Percentiles rank a stretch among this genome's conserved stretches.
Evolutionary conservation across 169 alveolate genomes (phyloP).

Genomic region (Plasmodium inui): DNA sequence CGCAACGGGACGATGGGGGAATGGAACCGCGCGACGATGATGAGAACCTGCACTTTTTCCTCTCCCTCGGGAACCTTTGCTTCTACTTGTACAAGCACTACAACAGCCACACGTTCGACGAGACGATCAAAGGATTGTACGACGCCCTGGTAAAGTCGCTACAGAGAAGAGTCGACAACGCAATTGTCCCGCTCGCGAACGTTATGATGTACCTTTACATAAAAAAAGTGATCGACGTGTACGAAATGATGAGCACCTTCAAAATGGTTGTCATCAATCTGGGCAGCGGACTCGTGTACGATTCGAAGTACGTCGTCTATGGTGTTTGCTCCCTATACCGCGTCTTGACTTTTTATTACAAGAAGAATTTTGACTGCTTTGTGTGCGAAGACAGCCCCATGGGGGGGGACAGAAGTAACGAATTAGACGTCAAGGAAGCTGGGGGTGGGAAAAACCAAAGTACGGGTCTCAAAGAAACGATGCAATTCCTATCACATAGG

Average conservation of each 20-base stretch:
- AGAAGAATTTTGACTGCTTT: conserved; percentile 27
- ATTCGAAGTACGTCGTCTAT: conserved; percentile 63
- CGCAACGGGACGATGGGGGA: not conserved
- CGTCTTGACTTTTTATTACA: conserved; percentile 44
- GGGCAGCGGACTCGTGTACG: not conserved
- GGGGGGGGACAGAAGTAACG: not conserved
- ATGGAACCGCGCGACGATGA: not conserved
- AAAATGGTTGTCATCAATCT: conserved; percentile 12
- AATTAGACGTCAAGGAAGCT: not conserved
- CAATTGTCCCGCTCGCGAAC: conserved; percentile 17
- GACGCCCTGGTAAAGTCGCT: not conserved
- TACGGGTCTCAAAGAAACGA: not conserved
- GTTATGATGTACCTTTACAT: conserved; percentile 69
- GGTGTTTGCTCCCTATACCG: conserved; percentile 44
- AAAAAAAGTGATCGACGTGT: conserved; percentile 30
- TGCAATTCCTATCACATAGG: not conserved
- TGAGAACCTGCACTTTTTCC: conserved; percentile 48
- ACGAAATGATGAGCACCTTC: conserved; percentile 16
- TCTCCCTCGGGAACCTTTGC: conserved; percentile 45
- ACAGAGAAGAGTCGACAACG: conserved; percentile 6
- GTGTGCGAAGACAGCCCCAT: conserved; percentile 11
- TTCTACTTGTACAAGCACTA: conserved; percentile 70
- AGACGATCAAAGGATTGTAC: conserved; percentile 16
- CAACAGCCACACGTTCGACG: conserved; percentile 35
- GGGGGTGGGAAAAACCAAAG: not conserved